Conservation (phyloP, 2,329 filamentous ascomycete genomes). For the Fusarium tjaetaba region DNA sequence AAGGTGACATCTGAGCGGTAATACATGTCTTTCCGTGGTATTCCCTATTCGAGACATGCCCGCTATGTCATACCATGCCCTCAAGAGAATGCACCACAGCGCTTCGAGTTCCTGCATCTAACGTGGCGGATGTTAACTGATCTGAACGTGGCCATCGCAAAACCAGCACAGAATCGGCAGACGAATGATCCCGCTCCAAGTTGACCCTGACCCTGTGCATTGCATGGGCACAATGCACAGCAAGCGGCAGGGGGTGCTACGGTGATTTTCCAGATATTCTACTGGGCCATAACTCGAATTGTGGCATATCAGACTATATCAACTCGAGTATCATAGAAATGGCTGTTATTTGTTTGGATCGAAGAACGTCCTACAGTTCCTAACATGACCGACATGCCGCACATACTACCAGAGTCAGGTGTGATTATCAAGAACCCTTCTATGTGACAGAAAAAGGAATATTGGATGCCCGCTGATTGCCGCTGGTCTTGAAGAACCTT, state of each 20-base stretch:
- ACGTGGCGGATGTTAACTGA: constrained; percentile 45
- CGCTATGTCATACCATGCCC: constrained; percentile 18
- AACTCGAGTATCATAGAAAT: neutral
- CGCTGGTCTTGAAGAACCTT: constrained; percentile 4
- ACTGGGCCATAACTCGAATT: neutral
- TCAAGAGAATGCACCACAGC: constrained; percentile 30
- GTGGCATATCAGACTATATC: neutral
- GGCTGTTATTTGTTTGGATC: neutral
- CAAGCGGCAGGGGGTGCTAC: neutral
- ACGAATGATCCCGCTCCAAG: constrained; percentile 31
- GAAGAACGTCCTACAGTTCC: neutral
- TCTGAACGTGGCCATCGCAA: constrained; percentile 26
- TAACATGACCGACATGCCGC: neutral
- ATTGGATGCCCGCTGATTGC: constrained; percentile 6
- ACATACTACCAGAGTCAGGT: neutral
- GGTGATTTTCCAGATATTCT: neutral
- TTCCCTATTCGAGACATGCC: constrained; percentile 19
- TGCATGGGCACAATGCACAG: constrained; percentile 15
- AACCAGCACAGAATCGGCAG: constrained; percentile 18
- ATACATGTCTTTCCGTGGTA: constrained; percentile 26
- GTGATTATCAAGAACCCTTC: constrained; percentile 4
- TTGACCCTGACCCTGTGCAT: constrained; percentile 22
- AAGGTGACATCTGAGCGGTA: constrained; percentile 2
- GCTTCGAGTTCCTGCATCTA: constrained; percentile 43
- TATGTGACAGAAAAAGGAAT: constrained; percentile 15